Percentiles rank a stretch among this genome's conserved stretches.
Evolutionary conservation across 345 rosid species (phyloP).

Genomic region (Mangifera indica): DNA sequence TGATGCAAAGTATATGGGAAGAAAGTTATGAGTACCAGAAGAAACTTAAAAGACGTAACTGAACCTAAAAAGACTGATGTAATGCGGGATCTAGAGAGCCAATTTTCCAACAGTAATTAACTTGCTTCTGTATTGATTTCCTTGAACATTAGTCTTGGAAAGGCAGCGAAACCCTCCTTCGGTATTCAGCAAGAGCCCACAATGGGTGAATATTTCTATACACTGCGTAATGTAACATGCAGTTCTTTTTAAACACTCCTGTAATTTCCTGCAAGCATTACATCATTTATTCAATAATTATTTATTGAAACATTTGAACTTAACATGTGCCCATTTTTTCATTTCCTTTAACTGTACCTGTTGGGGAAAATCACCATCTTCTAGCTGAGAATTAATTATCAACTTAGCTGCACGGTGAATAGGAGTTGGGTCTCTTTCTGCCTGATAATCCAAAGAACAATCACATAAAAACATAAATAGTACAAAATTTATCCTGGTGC

Average conservation of each 20-base stretch:
- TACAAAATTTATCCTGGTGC: too few species aligned
- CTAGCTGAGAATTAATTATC: slow-evolving; percentile 62
- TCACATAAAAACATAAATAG: too few species aligned
- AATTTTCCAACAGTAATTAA: too few species aligned
- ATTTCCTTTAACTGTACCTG: slow-evolving; percentile 29
- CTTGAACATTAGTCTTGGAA: background rate
- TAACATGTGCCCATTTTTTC: background rate
- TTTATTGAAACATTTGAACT: too few species aligned
- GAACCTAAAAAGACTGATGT: too few species aligned
- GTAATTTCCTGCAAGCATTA: background rate
- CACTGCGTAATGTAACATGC: slow-evolving; percentile 4
- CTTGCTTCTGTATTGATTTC: background rate
- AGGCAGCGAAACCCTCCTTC: background rate
- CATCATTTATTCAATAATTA: too few species aligned
- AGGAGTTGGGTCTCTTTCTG: slow-evolving; percentile 56
- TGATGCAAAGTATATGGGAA: too few species aligned
- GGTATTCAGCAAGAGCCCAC: slow-evolving; percentile 7
- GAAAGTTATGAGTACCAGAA: too few species aligned
- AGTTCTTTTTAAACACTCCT: slow-evolving; percentile 2
- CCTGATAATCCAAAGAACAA: slow-evolving; percentile 25
- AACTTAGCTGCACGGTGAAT: slow-evolving; percentile 61
- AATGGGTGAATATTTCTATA: background rate
- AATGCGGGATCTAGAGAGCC: too few species aligned
- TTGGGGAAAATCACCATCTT: slow-evolving; percentile 65
- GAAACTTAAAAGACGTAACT: too few species aligned